These are phyloP conservation scores for Nowakowskiella sp. DNA, from an alignment of 192 early-diverging fungal genomes.

Conservation along the genomic window DNA sequence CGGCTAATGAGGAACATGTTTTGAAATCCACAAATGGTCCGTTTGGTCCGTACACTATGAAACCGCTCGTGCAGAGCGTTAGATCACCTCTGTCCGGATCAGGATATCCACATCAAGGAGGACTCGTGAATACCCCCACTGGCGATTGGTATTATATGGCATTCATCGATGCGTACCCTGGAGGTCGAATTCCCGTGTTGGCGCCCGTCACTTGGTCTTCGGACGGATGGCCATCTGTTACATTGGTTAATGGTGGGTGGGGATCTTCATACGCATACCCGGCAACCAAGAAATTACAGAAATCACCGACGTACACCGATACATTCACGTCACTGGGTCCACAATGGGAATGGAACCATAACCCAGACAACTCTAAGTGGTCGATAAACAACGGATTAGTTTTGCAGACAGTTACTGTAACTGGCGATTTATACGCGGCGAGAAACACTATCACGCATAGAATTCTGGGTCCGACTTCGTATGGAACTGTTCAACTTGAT, in stretches of 20 bases:
- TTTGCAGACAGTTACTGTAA: background rate
- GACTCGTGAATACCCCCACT: background rate
- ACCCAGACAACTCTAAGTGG: background rate
- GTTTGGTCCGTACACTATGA: background rate
- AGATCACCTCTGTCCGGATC: background rate
- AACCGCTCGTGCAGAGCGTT: background rate
- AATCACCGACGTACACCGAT: background rate
- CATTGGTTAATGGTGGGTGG: background rate
- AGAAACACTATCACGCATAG: background rate
- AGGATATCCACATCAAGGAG: background rate
- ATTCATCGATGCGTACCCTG: background rate
- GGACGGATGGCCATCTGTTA: background rate
- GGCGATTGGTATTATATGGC: background rate
- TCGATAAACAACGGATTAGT: background rate
- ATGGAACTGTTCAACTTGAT: background rate
- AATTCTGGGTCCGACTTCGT: background rate
- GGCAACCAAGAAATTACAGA: background rate
- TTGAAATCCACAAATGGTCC: background rate
- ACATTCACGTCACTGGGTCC: background rate
- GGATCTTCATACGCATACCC: background rate
- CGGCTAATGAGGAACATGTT: background rate
- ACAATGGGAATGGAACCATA: constrained; percentile 1
- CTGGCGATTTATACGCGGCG: background rate
- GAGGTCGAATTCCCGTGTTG: background rate
- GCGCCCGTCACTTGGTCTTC: background rate